A percentile compares a stretch with the other conserved stretches of the same genome.
These are phyloP conservation scores for Trametes meyenii DNA, from an alignment of 768 basidiomycete genomes.

Conservation along the genomic window DNA sequence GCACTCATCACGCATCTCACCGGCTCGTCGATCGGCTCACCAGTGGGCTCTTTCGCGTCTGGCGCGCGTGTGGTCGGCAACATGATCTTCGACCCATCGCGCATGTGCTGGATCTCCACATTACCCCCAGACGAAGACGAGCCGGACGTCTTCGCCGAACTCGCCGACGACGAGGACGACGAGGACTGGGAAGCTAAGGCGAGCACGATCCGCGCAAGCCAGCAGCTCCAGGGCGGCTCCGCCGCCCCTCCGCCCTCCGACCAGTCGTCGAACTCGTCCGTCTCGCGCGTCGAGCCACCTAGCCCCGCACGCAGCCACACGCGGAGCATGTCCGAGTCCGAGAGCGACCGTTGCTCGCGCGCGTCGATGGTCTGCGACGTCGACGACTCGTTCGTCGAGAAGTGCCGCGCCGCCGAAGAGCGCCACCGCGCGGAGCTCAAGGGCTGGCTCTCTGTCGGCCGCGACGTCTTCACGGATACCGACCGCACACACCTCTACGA, in stretches of 20 bases:
- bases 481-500: slow-evolving; percentile 75
- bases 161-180: slow-evolving; percentile 90
- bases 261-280: slow-evolving; percentile 28
- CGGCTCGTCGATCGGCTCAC: slow-evolving; percentile 83
- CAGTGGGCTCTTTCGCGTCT: slow-evolving; percentile 69
- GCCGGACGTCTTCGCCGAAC: slow-evolving; percentile 92
- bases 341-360: slow-evolving; percentile 78
- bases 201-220: slow-evolving; percentile 75
- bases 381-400: slow-evolving; percentile 71
- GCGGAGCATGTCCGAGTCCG: slow-evolving; percentile 72
- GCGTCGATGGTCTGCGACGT: slow-evolving; percentile 80
- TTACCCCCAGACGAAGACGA: slow-evolving; percentile 88
- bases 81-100: slow-evolving; percentile 95
- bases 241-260: slow-evolving; percentile 32
- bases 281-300: slow-evolving; percentile 39
- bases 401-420: slow-evolving; percentile 76
- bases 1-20: slow-evolving; percentile 95
- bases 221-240: slow-evolving; percentile 32
- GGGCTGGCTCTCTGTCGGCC: slow-evolving; percentile 57
- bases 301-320: slow-evolving; percentile 65
- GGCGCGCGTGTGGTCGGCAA: slow-evolving; percentile 92
- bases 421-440: slow-evolving; percentile 84
- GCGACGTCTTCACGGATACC: slow-evolving; percentile 39
- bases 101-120: slow-evolving; percentile 95
- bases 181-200: slow-evolving; percentile 74